Evolutionary conservation across 306 rosid species (phyloP), one percentile per base, ranked within the genome.

Genomic region (Quercus alba): DNA sequence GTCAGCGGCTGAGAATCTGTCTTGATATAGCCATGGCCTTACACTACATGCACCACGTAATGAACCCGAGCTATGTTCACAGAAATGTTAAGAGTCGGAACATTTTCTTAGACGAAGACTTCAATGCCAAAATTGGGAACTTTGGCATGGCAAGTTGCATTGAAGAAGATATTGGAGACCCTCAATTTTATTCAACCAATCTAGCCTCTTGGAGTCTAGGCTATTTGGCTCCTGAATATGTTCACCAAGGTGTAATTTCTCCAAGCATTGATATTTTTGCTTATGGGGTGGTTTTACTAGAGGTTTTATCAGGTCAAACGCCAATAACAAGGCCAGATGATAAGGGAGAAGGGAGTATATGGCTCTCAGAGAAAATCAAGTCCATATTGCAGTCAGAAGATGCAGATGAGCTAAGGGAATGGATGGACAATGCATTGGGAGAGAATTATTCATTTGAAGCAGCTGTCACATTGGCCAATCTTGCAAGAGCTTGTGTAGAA

Each of bases 61-160:
- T 94, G 94, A 90, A 75, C 38, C 97, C 97, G 28, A 82, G 85
- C 77, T 87, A 90, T 68, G 87, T 90, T 63, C 97, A 94, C 44
- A 81, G 93, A 21, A 90, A 93, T 80, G 77, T 94, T 0, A 94
- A 90, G 86, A 91, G 94, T 88, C 78, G 93, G 78, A 91, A 92
- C 88, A 87, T 94, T 63, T 93, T 94, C 76, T 57, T 94, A 46
- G 97, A 94, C 59, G 99, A 94, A 83, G 99, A 93, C 10, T 91
- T 94, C 88, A 86, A 87, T 38, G 97, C 97, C 5, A 93, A 88
- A 85, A 28, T 94, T 56, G 97, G 97, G 5, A 90, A 88, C 21
- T 90, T 93, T 49, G 97, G 98, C 52, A 86, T 92, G 92, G 85
- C 90, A 57, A 83, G 76, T 26, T 92, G 93, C 75, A 92, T 68